Base-by-base conservation (phyloP, 768 basidiomycete species). In the Russula olivacea region DNA sequence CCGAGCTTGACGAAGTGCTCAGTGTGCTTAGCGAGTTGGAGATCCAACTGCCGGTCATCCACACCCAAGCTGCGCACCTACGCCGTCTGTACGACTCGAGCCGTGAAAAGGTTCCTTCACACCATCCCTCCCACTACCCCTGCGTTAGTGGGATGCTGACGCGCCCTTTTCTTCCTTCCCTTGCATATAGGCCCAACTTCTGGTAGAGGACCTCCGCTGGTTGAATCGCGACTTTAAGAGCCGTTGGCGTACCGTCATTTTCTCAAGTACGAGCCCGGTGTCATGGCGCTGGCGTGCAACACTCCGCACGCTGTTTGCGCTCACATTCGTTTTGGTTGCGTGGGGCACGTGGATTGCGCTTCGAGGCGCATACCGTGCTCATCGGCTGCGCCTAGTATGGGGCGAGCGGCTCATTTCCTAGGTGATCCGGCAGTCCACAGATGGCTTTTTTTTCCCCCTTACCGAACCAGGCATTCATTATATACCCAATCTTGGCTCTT, bases 331-430 rank as follows among this genome's bases (percentile, higher is more conserved):
- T 5, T 79, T 89, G 69, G 70, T 87, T 60, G 73, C 80, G 19
- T 86, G 85, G 72, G 75, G 80, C 40, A 74, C 79, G 36, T 87
- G 81, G 81, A 80, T 86, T 34, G 81, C 83, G 0, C 71, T 88
- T 25, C 76, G 78, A 38, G 89, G 89, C 40, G 88, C 83, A 30
- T 87, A 88, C 64, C 78, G 86, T 40, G 89, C 89, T 32, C 87
- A 91, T 72, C 78, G 87, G 68, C 83, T 88, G 68, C 77, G 87
- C 51, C 80, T 90, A n/a, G 83, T 91, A 11, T 91, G 88, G 88
- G 89, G 89, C 59, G 88, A 89, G 69, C 81, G 84, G 59, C 76
- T 91, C 64, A 87, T 91, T 81, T 87, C 85, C 48, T 91, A 73
- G 78, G 9, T 36, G 32, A 38, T 23, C 41, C 30, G 47, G 55